Percentiles rank a stretch among this genome's conserved stretches.
phyloP scores from a whole-genome alignment of 2,329 filamentous ascomycete genomes.

The Colletotrichum limetticola region DNA sequence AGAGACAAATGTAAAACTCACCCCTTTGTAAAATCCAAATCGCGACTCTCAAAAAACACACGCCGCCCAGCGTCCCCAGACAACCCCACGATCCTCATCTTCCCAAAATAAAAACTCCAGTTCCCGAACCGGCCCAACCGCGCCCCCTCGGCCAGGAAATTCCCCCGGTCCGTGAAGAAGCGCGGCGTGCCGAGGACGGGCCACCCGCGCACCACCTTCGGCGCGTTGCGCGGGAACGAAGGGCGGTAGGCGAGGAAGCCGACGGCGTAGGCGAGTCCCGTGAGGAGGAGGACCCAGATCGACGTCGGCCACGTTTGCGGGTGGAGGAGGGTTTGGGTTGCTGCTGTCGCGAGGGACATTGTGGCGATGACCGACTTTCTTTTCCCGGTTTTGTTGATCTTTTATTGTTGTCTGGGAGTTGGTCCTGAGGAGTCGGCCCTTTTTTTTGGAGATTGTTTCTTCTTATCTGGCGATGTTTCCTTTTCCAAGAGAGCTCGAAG shows the following conservation, averaged over 20 bases:
- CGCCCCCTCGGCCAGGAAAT: conserved; percentile 52
- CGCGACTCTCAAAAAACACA: conserved; percentile 56
- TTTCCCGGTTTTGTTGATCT: not conserved
- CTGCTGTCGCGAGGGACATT: conserved; percentile 3
- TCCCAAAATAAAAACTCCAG: conserved; percentile 61
- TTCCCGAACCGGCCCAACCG: conserved; percentile 49
- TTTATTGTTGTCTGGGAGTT: not conserved
- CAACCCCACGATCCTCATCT: conserved; percentile 55
- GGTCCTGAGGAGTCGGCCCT: not conserved
- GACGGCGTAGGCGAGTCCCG: conserved; percentile 26
- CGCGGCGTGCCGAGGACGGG: conserved; percentile 55
- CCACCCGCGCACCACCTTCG: conserved; percentile 40
- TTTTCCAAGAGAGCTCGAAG: not conserved
- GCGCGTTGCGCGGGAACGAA: conserved; percentile 39
- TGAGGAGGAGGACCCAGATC: conserved; percentile 36
- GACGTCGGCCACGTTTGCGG: conserved; percentile 37
- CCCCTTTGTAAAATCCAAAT: conserved; percentile 55
- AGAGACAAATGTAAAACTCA: conserved; percentile 35
- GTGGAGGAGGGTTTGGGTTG: conserved; percentile 7
- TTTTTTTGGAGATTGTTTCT: not conserved
- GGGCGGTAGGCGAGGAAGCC: conserved; percentile 35
- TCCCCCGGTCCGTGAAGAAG: conserved; percentile 58
- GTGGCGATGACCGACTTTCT: not conserved
- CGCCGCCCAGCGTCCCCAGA: conserved; percentile 53
- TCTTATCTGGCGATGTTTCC: not conserved